These are phyloP conservation scores for Trichophaea hybrida DNA, from an alignment of 2,329 filamentous ascomycete genomes.

Conservation along the genomic window DNA sequence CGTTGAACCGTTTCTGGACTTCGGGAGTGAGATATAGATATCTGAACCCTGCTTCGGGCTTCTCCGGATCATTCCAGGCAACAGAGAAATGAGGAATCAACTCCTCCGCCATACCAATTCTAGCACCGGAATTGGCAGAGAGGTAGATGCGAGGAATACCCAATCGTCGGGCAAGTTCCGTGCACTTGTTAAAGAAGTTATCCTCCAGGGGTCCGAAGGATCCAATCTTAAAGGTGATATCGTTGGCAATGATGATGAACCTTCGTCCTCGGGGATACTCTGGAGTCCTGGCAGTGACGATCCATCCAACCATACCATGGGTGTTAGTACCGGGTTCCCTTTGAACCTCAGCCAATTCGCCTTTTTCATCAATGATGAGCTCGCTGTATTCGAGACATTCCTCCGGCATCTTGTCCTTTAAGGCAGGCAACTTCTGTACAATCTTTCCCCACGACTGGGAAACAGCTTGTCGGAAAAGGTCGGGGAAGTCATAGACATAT, in stretches of 20 bases:
- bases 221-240: conserved; percentile 98
- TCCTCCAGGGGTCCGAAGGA: conserved; percentile 95
- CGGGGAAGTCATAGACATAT: conserved; percentile 98
- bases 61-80: conserved; percentile 76
- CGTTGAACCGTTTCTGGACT: conserved; percentile 73
- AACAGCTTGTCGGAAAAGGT: conserved; percentile 94
- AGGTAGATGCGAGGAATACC: conserved; percentile 95
- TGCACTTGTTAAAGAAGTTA: conserved; percentile 98
- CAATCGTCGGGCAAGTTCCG: conserved; percentile 81
- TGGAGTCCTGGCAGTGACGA: conserved; percentile 84
- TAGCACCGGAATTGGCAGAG: conserved; percentile 96
- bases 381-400: conserved; percentile 91
- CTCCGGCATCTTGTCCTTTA: conserved; percentile 68
- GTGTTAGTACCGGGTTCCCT: conserved; percentile 90
- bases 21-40: conserved; percentile 88
- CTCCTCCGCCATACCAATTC: conserved; percentile 91
- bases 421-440: conserved; percentile 54
- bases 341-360: conserved; percentile 82
- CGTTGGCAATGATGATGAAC: conserved; percentile 95
- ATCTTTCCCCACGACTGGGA: conserved; percentile 84
- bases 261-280: conserved; percentile 86
- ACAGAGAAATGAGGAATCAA: conserved; percentile 94
- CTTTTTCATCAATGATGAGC: conserved; percentile 84
- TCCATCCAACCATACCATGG: conserved; percentile 97
- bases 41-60: conserved; percentile 81